These are phyloP conservation scores for Kodamaea neixiangensis DNA, from an alignment of 805 yeast genomes.

Conservation along the genomic window DNA sequence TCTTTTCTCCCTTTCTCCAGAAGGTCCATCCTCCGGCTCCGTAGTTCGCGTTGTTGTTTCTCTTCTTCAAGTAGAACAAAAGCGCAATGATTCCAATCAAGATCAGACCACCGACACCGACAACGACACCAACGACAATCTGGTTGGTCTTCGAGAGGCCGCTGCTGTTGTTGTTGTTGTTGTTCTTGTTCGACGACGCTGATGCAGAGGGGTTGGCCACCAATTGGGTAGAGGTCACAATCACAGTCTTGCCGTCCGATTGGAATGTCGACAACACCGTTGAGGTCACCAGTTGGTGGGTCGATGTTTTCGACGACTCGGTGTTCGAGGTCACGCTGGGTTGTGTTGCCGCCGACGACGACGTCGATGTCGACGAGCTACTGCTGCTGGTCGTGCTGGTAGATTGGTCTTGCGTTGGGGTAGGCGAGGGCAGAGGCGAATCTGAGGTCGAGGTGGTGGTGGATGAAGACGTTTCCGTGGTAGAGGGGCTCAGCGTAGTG, in stretches of 20 bases:
- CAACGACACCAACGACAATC: constrained; percentile 49
- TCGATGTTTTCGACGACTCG: background rate
- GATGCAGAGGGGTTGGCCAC: constrained; percentile 30
- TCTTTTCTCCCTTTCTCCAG: constrained; percentile 49
- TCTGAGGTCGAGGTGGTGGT: background rate
- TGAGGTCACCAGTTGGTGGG: constrained; percentile 3
- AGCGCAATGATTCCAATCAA: constrained; percentile 36
- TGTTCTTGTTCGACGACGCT: constrained; percentile 17
- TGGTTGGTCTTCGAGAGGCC: constrained; percentile 45
- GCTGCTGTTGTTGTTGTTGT: constrained; percentile 19
- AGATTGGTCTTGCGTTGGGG: background rate
- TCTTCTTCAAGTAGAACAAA: constrained; percentile 37
- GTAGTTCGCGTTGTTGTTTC: constrained; percentile 27
- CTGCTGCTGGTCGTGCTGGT: background rate
- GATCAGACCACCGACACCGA: constrained; percentile 47
- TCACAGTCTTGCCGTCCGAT: constrained; percentile 39
- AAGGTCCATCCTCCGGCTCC: constrained; percentile 46
- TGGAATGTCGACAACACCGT: constrained; percentile 26
- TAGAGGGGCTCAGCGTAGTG: background rate
- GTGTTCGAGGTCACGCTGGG: background rate
- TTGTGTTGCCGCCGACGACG: constrained; percentile 4
- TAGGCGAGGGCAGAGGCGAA: background rate
- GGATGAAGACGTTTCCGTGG: background rate
- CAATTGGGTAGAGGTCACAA: constrained; percentile 42
- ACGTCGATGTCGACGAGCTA: background rate